Evolutionary conservation across 208 protist species (phyloP).

Genomic region (Acanthamoeba quina): DNA sequence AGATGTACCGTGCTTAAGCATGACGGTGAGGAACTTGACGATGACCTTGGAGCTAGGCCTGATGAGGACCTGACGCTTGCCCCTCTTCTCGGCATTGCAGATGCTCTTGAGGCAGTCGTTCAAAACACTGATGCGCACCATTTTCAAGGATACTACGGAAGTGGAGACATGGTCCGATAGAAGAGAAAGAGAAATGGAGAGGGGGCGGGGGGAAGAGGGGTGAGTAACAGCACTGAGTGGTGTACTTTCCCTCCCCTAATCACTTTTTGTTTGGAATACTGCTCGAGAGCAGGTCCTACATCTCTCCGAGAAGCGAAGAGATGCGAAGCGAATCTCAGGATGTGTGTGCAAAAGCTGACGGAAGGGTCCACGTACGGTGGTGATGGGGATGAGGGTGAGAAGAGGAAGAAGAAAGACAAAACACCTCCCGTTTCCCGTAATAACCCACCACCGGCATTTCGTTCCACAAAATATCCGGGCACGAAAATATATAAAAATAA

Average conservation of each 20-base stretch:
- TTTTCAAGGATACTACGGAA: slow-evolving; percentile 87
- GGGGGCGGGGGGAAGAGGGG: slow-evolving; percentile 38
- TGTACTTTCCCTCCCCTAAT: slow-evolving; percentile 56
- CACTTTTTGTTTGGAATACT: not conserved
- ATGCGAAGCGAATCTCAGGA: not conserved
- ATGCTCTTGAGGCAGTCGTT: slow-evolving; percentile 99
- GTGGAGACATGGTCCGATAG: too few species aligned
- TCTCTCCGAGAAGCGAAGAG: not conserved
- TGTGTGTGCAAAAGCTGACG: not conserved
- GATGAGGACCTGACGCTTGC: slow-evolving; percentile 97
- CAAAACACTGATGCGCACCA: slow-evolving; percentile 99
- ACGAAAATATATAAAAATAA: not conserved
- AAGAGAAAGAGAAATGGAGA: too few species aligned
- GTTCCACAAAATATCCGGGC: too few species aligned
- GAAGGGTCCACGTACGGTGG: slow-evolving; percentile 49
- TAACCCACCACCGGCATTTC: not conserved
- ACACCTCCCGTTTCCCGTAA: not conserved
- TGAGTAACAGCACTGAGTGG: not conserved
- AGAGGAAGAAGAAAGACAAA: slow-evolving; percentile 50
- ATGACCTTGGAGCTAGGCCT: slow-evolving; percentile 99
- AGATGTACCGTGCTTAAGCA: slow-evolving; percentile 98
- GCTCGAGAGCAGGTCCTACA: not conserved
- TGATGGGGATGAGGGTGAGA: slow-evolving; percentile 39
- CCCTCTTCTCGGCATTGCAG: slow-evolving; percentile 98
- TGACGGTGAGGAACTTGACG: slow-evolving; percentile 99